Percentiles rank a stretch among this genome's conserved stretches.
Evolutionary conservation across 179 eudicot species (phyloP).

Genomic region (Silene vulgaris): DNA sequence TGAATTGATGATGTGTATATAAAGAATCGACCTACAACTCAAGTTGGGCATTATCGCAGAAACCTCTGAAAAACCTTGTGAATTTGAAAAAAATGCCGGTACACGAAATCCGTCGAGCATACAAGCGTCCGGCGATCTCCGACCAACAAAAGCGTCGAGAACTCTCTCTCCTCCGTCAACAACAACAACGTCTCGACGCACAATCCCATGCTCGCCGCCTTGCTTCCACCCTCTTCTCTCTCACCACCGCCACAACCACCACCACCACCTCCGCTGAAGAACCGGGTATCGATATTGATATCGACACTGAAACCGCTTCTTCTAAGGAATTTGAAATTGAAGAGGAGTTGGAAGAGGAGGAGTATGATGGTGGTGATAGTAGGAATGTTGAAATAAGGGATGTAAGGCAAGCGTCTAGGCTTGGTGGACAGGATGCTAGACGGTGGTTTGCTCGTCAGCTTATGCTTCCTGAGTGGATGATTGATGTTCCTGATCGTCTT

Average conservation of each 20-base stretch:
- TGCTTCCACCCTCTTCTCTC: constrained; percentile 61
- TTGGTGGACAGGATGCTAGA: constrained; percentile 61
- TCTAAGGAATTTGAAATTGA: constrained; percentile 15
- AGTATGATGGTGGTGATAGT: background rate
- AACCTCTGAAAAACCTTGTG: background rate
- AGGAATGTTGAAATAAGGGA: constrained; percentile 39
- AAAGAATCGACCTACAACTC: too few relatives aligned
- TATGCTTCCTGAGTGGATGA: constrained; percentile 99
- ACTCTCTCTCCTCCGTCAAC: constrained; percentile 72
- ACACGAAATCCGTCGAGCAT: constrained; percentile 80
- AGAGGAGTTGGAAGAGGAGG: constrained; percentile 1
- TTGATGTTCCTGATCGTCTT: constrained; percentile 67
- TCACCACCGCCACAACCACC: constrained; percentile 30
- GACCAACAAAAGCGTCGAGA: constrained; percentile 90
- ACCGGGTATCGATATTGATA: constrained; percentile 9
- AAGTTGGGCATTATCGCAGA: too few relatives aligned
- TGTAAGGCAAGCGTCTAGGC: constrained; percentile 57
- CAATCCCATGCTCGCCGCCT: constrained; percentile 77
- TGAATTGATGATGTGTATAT: too few relatives aligned
- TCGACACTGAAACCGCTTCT: constrained; percentile 18
- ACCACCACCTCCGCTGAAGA: constrained; percentile 15
- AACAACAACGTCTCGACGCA: constrained; percentile 69
- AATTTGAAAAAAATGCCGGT: constrained; percentile 43
- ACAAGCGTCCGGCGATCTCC: constrained; percentile 73
- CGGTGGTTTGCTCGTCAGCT: constrained; percentile 84